Conservation (phyloP, 139 green algal genomes). For the Pseudopediastrum boryanum region DNA sequence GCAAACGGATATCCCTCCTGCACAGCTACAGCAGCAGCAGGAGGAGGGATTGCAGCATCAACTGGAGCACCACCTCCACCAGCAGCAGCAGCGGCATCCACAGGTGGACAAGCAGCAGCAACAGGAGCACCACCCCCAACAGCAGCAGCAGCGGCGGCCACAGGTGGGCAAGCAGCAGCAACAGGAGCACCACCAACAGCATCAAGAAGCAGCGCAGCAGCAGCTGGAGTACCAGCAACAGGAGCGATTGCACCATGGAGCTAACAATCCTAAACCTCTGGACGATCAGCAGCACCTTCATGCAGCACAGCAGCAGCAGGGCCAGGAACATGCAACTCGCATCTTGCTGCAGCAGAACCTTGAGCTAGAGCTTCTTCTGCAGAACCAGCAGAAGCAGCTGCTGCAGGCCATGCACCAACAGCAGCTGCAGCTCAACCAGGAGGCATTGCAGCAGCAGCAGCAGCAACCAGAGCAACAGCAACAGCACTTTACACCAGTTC, state of each 20-base stretch:
- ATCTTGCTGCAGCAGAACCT: slow-evolving; percentile 11
- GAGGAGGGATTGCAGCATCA: too few species aligned
- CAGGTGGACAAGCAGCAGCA: slow-evolving; percentile 9
- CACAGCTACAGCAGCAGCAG: too few species aligned
- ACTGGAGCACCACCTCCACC: not conserved
- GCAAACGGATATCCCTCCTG: too few species aligned
- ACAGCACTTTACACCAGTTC: too few species aligned
- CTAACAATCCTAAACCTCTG: too few species aligned
- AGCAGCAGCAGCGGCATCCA: not conserved
- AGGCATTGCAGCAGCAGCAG: not conserved
- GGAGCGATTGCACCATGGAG: not conserved
- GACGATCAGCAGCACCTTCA: too few species aligned
- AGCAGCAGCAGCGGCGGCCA: slow-evolving; percentile 2
- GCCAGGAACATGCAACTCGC: not conserved
- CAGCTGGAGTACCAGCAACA: slow-evolving; percentile 2
- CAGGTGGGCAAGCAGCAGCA: not conserved
- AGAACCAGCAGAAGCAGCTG: not conserved
- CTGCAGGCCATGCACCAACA: too few species aligned
- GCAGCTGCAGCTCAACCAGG: not conserved
- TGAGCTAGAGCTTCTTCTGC: not conserved
- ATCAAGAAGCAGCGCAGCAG: not conserved
- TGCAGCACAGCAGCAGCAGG: slow-evolving; percentile 3
- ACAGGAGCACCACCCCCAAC: not conserved
- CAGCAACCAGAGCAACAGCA: not conserved
- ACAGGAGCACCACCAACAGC: not conserved